Evolutionary conservation across 805 yeast species (phyloP).

Genomic region (Huiozyma sinensis): DNA sequence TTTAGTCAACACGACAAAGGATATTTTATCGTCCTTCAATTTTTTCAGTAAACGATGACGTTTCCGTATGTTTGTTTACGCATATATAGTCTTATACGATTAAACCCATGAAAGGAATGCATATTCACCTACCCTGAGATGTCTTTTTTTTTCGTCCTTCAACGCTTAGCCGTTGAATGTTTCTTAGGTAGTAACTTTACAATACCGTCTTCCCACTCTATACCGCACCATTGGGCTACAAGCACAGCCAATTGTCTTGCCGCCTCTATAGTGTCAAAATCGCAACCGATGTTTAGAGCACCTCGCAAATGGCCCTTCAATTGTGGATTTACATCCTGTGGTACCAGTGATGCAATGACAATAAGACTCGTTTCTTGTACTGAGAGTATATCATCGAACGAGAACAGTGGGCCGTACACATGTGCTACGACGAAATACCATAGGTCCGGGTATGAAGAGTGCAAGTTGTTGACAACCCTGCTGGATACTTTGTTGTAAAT

Average conservation of each 20-base stretch:
- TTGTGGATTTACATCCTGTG: conserved; percentile 91
- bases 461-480: conserved; percentile 58
- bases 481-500: conserved; percentile 67
- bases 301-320: conserved; percentile 85
- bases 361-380: conserved; percentile 68
- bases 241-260: conserved; percentile 53
- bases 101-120: background rate
- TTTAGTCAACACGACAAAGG: conserved; percentile 4
- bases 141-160: no score
- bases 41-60: conserved; percentile 1
- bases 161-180: background rate
- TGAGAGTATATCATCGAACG: conserved; percentile 50
- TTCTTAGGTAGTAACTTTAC: conserved; percentile 17
- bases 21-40: conserved; percentile 4
- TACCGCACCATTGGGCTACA: conserved; percentile 65
- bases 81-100: background rate
- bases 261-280: conserved; percentile 48
- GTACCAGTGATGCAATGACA: conserved; percentile 69
- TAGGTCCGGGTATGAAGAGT: conserved; percentile 73
- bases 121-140: no score
- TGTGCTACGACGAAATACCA: conserved; percentile 62
- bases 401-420: conserved; percentile 69
- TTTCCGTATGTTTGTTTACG: background rate
- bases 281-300: conserved; percentile 69
- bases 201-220: conserved; percentile 39